phyloP scores from a whole-genome alignment of 352 stramenopile genomes.

The Pilasporangium apinafurcum region DNA sequence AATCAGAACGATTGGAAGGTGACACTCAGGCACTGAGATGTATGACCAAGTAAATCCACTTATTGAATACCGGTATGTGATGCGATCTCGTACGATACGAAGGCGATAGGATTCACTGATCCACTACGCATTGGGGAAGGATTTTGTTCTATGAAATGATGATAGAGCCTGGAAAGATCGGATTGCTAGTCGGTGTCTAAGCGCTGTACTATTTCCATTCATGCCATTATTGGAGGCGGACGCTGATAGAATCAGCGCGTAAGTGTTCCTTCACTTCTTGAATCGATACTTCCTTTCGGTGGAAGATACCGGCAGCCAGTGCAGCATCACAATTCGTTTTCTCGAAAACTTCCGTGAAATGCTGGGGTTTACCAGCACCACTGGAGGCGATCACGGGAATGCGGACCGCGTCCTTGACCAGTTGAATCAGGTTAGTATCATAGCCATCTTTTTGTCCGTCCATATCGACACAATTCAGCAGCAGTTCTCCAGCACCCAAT shows the following conservation, averaged over 20 bases:
- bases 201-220: conserved; percentile 21
- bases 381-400: conserved; percentile 98
- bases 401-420: conserved; percentile 84
- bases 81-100: too few species aligned
- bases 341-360: conserved; percentile 96
- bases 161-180: too few species aligned
- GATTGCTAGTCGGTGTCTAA: background rate
- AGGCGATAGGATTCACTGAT: too few species aligned
- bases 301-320: conserved; percentile 98
- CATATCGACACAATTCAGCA: conserved; percentile 99
- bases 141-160: too few species aligned
- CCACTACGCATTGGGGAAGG: too few species aligned
- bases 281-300: conserved; percentile 96
- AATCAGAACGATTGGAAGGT: too few species aligned
- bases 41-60: too few species aligned
- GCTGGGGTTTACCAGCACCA: conserved; percentile 89
- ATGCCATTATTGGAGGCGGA: conserved; percentile 35
- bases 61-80: too few species aligned
- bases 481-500: conserved; percentile 95
- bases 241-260: conserved; percentile 53
- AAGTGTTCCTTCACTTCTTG: conserved; percentile 92
- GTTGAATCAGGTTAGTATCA: conserved; percentile 47
- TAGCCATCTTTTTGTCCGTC: conserved; percentile 95
- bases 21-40: too few species aligned
- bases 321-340: conserved; percentile 90